Percentiles rank a stretch among this genome's conserved stretches.
These are phyloP conservation scores for Escallonia rubra DNA, from an alignment of 129 eudicot species.

Conservation along the genomic window DNA sequence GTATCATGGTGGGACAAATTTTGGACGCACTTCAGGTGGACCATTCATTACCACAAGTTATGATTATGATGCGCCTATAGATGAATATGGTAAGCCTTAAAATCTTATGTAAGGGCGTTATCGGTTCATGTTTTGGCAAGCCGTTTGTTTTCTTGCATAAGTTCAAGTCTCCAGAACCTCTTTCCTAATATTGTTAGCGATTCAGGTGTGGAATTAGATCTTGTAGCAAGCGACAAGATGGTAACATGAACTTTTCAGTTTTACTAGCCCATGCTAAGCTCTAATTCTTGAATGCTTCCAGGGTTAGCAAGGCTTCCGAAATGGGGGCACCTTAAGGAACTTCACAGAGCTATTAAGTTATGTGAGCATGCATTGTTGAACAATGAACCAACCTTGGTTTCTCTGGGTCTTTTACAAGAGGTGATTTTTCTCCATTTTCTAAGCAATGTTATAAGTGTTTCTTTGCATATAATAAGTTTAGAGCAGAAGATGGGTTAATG, in stretches of 20 bases:
- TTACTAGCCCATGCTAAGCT: not conserved
- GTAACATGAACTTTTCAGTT: too few species aligned
- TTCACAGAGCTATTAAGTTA: too few species aligned
- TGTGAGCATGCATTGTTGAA: too few species aligned
- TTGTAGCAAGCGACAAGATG: not conserved
- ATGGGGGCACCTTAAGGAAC: too few species aligned
- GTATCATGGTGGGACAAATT: slow-evolving; percentile 99
- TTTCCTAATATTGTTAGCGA: too few species aligned
- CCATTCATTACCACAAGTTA: slow-evolving; percentile 98
- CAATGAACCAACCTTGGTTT: slow-evolving; percentile 43
- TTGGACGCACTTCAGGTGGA: slow-evolving; percentile 98
- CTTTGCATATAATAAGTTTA: too few species aligned
- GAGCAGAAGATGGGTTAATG: too few species aligned
- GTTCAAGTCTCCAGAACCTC: too few species aligned
- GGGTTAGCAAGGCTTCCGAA: slow-evolving; percentile 61
- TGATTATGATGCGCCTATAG: slow-evolving; percentile 98
- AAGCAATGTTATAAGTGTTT: too few species aligned
- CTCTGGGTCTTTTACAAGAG: slow-evolving; percentile 80
- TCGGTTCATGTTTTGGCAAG: too few species aligned
- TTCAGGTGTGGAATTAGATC: too few species aligned
- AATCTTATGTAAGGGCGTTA: not conserved
- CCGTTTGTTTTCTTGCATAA: too few species aligned
- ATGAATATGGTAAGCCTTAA: slow-evolving; percentile 71
- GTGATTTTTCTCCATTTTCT: slow-evolving; percentile 18
- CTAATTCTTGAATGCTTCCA: slow-evolving; percentile 25